Base-by-base conservation (phyloP, 163 green algal species). In the Chloromonas sp. region DNA sequence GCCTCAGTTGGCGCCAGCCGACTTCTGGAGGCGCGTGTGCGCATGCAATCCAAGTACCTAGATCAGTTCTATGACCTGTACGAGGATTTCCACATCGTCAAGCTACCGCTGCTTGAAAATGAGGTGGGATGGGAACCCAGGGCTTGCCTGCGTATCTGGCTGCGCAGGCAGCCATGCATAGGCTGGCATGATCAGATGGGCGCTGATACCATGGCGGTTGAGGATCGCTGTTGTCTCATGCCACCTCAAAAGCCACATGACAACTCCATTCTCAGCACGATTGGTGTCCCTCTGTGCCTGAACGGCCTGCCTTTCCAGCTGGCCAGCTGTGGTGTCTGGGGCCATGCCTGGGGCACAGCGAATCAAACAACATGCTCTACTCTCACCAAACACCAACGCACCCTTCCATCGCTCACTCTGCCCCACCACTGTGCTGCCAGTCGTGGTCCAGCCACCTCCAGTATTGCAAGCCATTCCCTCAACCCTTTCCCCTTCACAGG, bases 41-140 rank as follows among this genome's bases (percentile, higher is more conserved):
- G 91, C 79, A 98, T 99, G 96, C 96, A 99, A 89, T 85, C 94
- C 61, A 96, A 96, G 86, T 98, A 98, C 87, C 86, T 98, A 61
- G 87, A 93, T 5, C 97, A 99, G 89, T 99, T 96, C 87, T 89
- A 98, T 71, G 97, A 99, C 84, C 89, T 99, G 76, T 99, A 99
- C 85, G 97, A 98, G 85, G 97, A 99, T 88, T 99, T 99, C 87
- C 94, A 99, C 91, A 92, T 99, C 36, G 89, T 96, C n/a, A 93
- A 94, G 87, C 86, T 98, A 88, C 96, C 96, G n/a, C 88, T 99
- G 84, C 89, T 98, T 59, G 93, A 96, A 70, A 95, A 98, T 84
- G 96, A 99, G 91, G 96, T 98, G 71, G 13, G 80, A 2, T 15
- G 59, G 36, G 36, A 36, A 36, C 36, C 36, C 36, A 36, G 36